Evolutionary conservation across 768 basidiomycete genomes (phyloP), one percentile per base, ranked within the genome.

Genomic region (Mycena vitilis): DNA sequence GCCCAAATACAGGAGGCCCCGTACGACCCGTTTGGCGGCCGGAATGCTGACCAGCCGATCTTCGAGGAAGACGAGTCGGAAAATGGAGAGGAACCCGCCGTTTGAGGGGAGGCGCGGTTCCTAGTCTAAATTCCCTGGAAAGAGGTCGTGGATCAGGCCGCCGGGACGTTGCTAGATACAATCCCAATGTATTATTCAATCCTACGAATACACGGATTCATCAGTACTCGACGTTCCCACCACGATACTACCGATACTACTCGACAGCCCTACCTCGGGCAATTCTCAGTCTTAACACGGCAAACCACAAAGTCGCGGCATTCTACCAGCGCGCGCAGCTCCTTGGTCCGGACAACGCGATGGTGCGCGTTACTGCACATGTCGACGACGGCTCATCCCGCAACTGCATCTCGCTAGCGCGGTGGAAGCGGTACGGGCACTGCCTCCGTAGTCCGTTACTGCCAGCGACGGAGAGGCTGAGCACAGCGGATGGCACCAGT

Each of bases 91-190:
- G 66, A 57, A 44, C 38, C 38, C 38, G 38, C 38, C 38, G 38
- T 40, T 40, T 40, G 13, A 40, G 38, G 38, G 38, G 38, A 7
- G 38, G 38, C 37, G 65, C 42, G 45, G 53, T 49, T 66, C 65
- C 59, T 48, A 55, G 44, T 60, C 65, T 2, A 23, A 66, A 66
- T 55, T 25, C 65, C 65, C 65, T 20, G 59, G 65, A 66, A 38
- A 60, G 52, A 60, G 58, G 5, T 8, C 45, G 52, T 12, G 34
- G 30, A 4, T 23, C n/a, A 25, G 16, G 36, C 34, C 52, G 53
- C 65, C 65, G 59, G 65, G 65, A 66, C 59, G 53, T 66, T 66
- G 34, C 58, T 66, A 66, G 65, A 38, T 62, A 62, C 45, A 3
- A 40, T 2, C 53, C 53, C 15, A 2, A 45, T 68, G 66, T 68